Evolutionary conservation across 768 basidiomycete genomes (phyloP), one percentile per base, ranked within the genome.

Genomic region (Mycena pura): DNA sequence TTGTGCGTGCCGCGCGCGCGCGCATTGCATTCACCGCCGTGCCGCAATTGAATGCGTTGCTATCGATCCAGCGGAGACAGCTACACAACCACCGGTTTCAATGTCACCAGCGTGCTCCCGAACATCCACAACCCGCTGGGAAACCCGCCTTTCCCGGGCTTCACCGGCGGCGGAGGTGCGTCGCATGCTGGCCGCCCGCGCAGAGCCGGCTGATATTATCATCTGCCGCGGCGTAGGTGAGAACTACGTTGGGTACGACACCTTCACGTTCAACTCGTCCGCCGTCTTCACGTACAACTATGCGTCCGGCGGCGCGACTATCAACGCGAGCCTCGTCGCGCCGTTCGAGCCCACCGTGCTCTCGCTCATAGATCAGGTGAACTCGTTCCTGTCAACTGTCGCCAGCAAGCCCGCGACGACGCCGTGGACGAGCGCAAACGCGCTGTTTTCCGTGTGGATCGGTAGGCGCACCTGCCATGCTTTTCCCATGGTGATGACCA

Each of bases 391-490:
- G 49, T 65, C 60, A 17, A 73, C 77, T 8, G 80, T 77, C 0
- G 83, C 77, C 2, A 74, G 66, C 32, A 84, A 84, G 68, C 86
- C 87, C 0, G 70, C 77, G 8, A 74, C 72, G 2, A 80, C 84
- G 1, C 80, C 82, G 0, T 90, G 89, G 89, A 79, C 80, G 22
- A 80, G 81, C 56, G 64, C 68, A 4, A 84, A 89, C 66, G 69
- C 86, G 51, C 66, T 90, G 45, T 90, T 91, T 72, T 84, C 84
- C 0, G 72, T 89, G n/a, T 90, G 82, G 80, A 88, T 91, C 57
- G 89, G 62, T 58, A 32, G 19, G 56, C 27, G 2, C 11, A 1
- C 6, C 7, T 49, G 40, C 36, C 15, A 13, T 14, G 14, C 6
- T 31, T 31, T 32, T 28, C 28, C 6, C 28, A 47, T 47, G 41